phyloP scores from a whole-genome alignment of 2,329 filamentous ascomycete genomes.

The Sphaerostilbella broomeana region DNA sequence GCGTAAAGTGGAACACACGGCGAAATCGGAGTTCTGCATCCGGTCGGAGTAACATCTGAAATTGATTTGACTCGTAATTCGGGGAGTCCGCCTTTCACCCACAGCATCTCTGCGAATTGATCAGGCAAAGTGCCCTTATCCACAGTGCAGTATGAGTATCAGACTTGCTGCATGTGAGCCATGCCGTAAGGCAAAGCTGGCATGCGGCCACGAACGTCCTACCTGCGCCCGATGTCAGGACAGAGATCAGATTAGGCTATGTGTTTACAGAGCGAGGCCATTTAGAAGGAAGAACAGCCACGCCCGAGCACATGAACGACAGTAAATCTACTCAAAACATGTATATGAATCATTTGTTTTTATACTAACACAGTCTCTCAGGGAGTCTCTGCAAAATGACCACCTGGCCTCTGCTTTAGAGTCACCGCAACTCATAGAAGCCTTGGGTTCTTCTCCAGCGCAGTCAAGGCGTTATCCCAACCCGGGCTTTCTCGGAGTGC shows the following conservation, averaged over 20 bases:
- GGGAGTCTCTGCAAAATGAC: too few species aligned
- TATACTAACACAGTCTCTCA: too few species aligned
- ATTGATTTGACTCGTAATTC: background rate
- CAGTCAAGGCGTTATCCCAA: slow-evolving; percentile 5
- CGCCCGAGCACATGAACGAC: too few species aligned
- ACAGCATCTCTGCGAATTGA: too few species aligned
- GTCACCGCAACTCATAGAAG: slow-evolving; percentile 3
- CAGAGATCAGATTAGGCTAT: slow-evolving; percentile 5
- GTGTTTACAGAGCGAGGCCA: slow-evolving; percentile 5
- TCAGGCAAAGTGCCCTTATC: background rate
- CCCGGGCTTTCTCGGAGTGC: slow-evolving; percentile 5
- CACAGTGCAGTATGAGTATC: slow-evolving; percentile 1
- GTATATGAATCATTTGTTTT: too few species aligned
- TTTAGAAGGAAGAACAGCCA: slow-evolving; percentile 6
- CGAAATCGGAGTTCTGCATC: slow-evolving; percentile 6
- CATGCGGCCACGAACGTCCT: slow-evolving; percentile 7
- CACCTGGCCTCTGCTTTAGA: slow-evolving; percentile 7
- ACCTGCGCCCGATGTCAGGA: slow-evolving; percentile 5
- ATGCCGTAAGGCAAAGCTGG: slow-evolving; percentile 7
- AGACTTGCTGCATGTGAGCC: slow-evolving; percentile 10
- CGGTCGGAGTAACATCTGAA: background rate
- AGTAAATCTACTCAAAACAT: too few species aligned
- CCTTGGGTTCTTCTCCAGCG: background rate
- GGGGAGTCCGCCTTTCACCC: background rate
- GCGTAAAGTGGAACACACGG: slow-evolving; percentile 2